These are phyloP conservation scores for Dictyostelium firmibasis DNA, from an alignment of 78 protist species.

Conservation along the genomic window DNA sequence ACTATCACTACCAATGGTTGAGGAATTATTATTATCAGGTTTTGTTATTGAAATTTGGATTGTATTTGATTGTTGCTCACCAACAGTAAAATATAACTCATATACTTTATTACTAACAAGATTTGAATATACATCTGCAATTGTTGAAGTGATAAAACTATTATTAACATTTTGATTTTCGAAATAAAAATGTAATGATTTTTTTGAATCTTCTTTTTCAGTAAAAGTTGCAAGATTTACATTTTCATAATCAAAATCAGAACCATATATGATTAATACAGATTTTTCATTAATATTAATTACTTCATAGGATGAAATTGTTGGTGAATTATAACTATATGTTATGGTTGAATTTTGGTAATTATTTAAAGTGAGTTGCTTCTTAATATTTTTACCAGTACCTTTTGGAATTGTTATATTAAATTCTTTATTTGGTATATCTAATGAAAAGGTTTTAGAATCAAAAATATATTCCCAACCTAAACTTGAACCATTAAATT, in stretches of 20 bases:
- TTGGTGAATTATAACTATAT: not conserved
- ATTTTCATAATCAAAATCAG: not conserved
- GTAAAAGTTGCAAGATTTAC: not conserved
- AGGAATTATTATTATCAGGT: too few species aligned
- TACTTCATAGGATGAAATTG: not conserved
- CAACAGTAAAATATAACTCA: not conserved
- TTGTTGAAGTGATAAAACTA: not conserved
- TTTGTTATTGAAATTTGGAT: not conserved
- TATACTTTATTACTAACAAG: not conserved
- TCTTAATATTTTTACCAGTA: not conserved
- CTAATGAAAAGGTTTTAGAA: not conserved
- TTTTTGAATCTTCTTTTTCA: not conserved
- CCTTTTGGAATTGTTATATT: not conserved
- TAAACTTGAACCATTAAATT: not conserved
- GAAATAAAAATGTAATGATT: not conserved
- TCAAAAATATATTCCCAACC: not conserved
- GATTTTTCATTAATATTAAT: not conserved
- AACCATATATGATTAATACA: not conserved
- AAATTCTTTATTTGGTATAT: not conserved
- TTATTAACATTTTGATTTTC: not conserved
- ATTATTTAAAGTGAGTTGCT: not conserved
- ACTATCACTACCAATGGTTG: not conserved
- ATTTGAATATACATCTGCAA: not conserved
- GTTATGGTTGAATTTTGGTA: not conserved
- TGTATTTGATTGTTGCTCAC: slow-evolving; percentile 9